These are phyloP conservation scores for Ilex paraguariensis DNA, from an alignment of 305 asterid species.

Conservation along the genomic window DNA sequence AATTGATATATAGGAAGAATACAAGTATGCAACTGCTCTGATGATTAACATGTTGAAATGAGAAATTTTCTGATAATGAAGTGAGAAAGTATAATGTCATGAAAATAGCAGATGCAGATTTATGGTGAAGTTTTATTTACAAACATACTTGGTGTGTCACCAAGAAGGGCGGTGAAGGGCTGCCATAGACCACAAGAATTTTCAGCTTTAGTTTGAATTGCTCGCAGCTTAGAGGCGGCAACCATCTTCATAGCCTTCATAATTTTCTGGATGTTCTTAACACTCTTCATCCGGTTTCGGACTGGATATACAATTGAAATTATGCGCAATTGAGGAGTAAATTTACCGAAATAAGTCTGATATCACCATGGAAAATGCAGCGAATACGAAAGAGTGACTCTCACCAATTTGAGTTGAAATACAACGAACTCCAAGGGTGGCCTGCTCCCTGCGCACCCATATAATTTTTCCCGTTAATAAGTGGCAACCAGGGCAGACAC, in stretches of 20 bases:
- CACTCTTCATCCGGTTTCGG: slow-evolving; percentile 95
- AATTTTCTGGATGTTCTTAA: slow-evolving; percentile 85
- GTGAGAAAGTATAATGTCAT: neutral
- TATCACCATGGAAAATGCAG: no score
- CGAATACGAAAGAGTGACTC: slow-evolving; percentile 8
- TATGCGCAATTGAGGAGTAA: no score
- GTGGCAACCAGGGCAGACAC: slow-evolving; percentile 5
- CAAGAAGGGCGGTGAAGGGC: slow-evolving; percentile 96
- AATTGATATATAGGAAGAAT: no score
- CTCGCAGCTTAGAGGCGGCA: slow-evolving; percentile 97
- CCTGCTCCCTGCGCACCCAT: slow-evolving; percentile 53
- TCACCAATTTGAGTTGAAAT: slow-evolving; percentile 87
- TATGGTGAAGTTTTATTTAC: neutral
- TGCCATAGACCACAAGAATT: slow-evolving; percentile 98
- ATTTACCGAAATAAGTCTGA: no score
- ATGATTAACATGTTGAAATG: no score
- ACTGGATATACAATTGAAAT: slow-evolving; percentile 21
- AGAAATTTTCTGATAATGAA: neutral
- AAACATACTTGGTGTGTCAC: slow-evolving; percentile 86
- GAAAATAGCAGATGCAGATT: neutral
- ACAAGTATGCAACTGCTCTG: no score
- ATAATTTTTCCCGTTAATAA: slow-evolving; percentile 7
- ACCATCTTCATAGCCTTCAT: slow-evolving; percentile 99
- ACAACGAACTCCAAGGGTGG: slow-evolving; percentile 57
- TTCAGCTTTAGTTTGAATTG: slow-evolving; percentile 80